Base-by-base conservation (phyloP, 2,329 filamentous ascomycete genomes). In the Xylariaceae sp. region DNA sequence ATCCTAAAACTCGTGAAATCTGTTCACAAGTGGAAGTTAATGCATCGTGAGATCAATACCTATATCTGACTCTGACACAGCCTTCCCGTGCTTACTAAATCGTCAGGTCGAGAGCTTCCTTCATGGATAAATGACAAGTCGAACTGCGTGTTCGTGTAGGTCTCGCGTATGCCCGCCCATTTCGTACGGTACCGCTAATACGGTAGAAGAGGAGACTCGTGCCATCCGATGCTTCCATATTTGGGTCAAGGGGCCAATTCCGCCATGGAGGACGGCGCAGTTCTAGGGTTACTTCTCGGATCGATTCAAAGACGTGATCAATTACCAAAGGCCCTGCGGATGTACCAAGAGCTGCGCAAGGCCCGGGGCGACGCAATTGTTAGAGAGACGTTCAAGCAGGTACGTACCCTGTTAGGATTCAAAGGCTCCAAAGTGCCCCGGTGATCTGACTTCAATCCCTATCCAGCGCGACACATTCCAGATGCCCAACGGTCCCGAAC, bases 11-110 rank as follows among this genome's bases (percentile, higher is more conserved):
- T 76, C 41, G 83, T 87, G 0, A 75, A 80, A 36, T 74, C 69
- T 1, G 82, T 87, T 0, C 78, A 83, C 37, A 88, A 88, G 67
- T 89, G 86, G 86, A 85, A 83, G 64, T 67, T 89, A 32, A 84
- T 87, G 80, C 71, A 75, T 53, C 62, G 73, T 74, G 53, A 59
- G 72, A 65, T 37, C 9, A 13, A 49, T 1, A n/a, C n/a, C n/a
- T n/a, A 26, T 2, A 30, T 44, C 26, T 43, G 42, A 18, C 12
- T 0, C 40, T 60, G 12, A 7, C 32, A 7, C 16, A 13, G 0
- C 15, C n/a, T 2, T 34, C 5, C 15, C 7, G n/a, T 19, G 15
- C 48, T 55, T 30, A 51, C 34, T 5, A 13, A 10, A 2, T 36
- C 18, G 21, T 10, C 5, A 60, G 57, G 57, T 10, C 49, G 49